Conservation (phyloP, 2,329 filamentous ascomycete species). For the Penicillium olsonii region DNA sequence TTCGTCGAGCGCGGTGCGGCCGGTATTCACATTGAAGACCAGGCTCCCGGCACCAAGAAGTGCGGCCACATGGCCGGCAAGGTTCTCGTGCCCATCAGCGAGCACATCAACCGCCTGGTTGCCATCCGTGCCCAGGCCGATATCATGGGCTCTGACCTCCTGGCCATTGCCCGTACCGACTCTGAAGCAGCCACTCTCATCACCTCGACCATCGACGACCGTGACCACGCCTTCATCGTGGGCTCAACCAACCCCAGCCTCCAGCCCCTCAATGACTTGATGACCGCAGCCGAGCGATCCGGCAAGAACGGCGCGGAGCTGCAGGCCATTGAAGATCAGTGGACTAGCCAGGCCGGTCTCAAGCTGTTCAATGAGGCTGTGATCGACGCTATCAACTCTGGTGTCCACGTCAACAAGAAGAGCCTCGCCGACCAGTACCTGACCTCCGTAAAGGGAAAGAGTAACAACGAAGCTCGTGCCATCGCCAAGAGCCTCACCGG, state of each 20-base stretch:
- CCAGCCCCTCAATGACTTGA: constrained; percentile 84
- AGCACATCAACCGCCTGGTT: constrained; percentile 97
- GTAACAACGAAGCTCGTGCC: constrained; percentile 76
- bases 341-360: constrained; percentile 75
- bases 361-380: constrained; percentile 92
- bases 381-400: constrained; percentile 73
- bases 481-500: constrained; percentile 77
- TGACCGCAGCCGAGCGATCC: constrained; percentile 78
- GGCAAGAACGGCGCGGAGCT: constrained; percentile 80
- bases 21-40: constrained; percentile 98
- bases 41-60: constrained; percentile 98
- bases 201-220: constrained; percentile 91
- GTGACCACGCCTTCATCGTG: constrained; percentile 92
- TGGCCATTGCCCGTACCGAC: constrained; percentile 92
- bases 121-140: constrained; percentile 97
- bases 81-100: constrained; percentile 91
- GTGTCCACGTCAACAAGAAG: constrained; percentile 66
- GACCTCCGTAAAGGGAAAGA: constrained; percentile 73
- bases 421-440: constrained; percentile 68
- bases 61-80: constrained; percentile 99
- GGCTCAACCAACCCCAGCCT: constrained; percentile 84
- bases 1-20: constrained; percentile 96
- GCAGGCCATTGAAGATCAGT: constrained; percentile 88
- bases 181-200: constrained; percentile 97
- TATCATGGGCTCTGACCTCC: constrained; percentile 92